A percentile compares a stretch with the other conserved stretches of the same genome.
Evolutionary conservation across 176 grass and related monocot species (phyloP).

Genomic region (Carex parvula): DNA sequence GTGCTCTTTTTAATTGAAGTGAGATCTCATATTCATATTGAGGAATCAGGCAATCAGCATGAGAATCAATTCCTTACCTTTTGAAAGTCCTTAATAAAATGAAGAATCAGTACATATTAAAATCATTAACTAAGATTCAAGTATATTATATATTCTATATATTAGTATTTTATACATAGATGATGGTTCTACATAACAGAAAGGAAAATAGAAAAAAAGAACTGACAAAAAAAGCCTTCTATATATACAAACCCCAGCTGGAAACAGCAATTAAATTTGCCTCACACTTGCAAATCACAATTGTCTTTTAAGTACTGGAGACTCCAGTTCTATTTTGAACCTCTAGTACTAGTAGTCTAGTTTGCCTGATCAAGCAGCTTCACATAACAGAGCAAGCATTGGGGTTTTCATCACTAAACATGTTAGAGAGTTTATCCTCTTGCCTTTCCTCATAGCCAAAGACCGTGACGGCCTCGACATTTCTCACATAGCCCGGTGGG

Average conservation of each 20-base stretch:
- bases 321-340: not conserved
- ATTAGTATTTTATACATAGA: not conserved
- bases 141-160: conserved; percentile 12
- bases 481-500: conserved; percentile 65
- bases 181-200: not conserved
- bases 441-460: conserved; percentile 33
- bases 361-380: conserved; percentile 3
- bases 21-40: not conserved
- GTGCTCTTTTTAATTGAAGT: not conserved
- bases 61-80: not conserved
- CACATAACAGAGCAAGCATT: conserved; percentile 88
- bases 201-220: not conserved
- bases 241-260: not conserved
- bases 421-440: conserved; percentile 56
- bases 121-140: not conserved
- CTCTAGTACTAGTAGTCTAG: not conserved
- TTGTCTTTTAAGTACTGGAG: not conserved
- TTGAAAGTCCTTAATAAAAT: not conserved
- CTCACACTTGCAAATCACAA: not conserved
- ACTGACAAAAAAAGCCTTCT: not conserved
- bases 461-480: conserved; percentile 48
- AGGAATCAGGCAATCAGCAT: not conserved
- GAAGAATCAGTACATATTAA: not conserved
- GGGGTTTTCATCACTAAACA: conserved; percentile 93
- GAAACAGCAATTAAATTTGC: not conserved